Conservation (phyloP, 73 alveolate genomes). For the Blepharisma stoltei region DNA sequence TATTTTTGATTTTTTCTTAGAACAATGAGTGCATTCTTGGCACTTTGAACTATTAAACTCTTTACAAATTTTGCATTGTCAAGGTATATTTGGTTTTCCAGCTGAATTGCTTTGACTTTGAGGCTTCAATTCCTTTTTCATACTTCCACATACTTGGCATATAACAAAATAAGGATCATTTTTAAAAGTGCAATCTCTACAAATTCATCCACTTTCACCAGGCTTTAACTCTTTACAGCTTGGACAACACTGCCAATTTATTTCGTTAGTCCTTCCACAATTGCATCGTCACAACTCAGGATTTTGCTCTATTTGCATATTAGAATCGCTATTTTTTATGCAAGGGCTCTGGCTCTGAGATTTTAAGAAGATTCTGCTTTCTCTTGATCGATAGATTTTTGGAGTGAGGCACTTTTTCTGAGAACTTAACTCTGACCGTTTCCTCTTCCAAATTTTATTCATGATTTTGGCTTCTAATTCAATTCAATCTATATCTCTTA, state of each 20-base stretch:
- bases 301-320: too few species aligned
- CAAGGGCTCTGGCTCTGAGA: too few species aligned
- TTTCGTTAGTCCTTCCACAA: not conserved
- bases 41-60: too few species aligned
- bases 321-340: too few species aligned
- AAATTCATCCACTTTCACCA: conserved; percentile 5
- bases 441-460: not conserved
- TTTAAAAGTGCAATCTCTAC: conserved; percentile 11
- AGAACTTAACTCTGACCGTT: not conserved
- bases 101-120: too few species aligned
- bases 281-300: not conserved
- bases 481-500: not conserved
- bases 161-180: not conserved
- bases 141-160: not conserved
- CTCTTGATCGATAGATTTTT: too few species aligned
- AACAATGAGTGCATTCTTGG: too few species aligned
- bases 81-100: not conserved
- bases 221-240: not conserved
- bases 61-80: too few species aligned
- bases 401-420: not conserved
- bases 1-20: too few species aligned
- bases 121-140: not conserved
- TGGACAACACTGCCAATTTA: not conserved
- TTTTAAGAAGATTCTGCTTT: too few species aligned
- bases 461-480: not conserved